A percentile compares a stretch with the other conserved stretches of the same genome.
Evolutionary conservation across 2,329 filamentous ascomycete species (phyloP).

Genomic region (Coniochaeta sp.): DNA sequence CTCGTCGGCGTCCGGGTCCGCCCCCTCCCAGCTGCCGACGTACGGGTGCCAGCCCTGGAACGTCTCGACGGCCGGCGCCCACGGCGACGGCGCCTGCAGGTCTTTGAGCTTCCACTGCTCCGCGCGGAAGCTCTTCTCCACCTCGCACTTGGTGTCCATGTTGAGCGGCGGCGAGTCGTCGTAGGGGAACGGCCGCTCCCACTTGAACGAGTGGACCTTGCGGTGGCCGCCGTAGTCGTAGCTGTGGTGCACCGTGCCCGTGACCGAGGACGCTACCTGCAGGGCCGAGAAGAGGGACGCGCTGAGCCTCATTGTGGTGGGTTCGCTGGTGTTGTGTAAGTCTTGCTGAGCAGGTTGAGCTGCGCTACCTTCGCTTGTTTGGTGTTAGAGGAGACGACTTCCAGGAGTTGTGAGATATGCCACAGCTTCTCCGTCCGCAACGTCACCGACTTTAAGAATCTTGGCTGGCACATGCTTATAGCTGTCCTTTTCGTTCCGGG

Average conservation of each 20-base stretch:
- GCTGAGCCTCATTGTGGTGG: not conserved
- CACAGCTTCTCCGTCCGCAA: too few relatives aligned
- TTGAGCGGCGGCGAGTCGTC: conserved; percentile 19
- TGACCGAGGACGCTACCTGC: not conserved
- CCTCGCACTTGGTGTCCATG: conserved; percentile 20
- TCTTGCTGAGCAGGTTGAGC: not conserved
- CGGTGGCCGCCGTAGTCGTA: not conserved
- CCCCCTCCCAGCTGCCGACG: conserved; percentile 33
- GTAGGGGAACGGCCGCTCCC: conserved; percentile 22
- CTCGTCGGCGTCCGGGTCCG: conserved; percentile 29
- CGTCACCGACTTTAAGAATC: not conserved
- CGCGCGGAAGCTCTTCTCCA: conserved; percentile 17
- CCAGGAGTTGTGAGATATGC: too few relatives aligned
- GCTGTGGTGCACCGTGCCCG: not conserved
- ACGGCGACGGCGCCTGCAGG: conserved; percentile 15
- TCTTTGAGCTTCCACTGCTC: conserved; percentile 21
- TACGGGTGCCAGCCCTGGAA: conserved; percentile 20
- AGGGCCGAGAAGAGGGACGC: not conserved
- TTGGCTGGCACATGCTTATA: not conserved
- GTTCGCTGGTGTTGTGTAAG: not conserved
- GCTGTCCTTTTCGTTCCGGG: not conserved
- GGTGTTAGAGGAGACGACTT: not conserved
- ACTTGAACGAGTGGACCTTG: conserved; percentile 14
- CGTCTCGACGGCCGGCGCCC: conserved; percentile 16
- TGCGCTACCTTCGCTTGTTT: not conserved